Conservation (phyloP, 129 eudicot genomes). For the Flaveria brownii region DNA sequence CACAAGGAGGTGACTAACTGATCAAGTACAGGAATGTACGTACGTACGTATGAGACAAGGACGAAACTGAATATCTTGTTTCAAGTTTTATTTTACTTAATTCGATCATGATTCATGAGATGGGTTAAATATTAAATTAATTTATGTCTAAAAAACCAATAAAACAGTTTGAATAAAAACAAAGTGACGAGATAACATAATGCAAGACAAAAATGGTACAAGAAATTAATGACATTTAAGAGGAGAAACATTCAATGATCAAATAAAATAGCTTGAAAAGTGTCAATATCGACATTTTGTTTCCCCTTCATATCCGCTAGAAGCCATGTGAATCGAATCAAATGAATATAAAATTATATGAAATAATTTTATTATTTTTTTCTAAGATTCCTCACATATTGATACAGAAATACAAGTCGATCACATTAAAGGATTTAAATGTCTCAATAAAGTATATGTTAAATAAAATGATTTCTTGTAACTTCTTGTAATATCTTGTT, state of each 20-base stretch:
- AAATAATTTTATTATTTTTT: slow-evolving; percentile 5
- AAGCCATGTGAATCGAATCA: slow-evolving; percentile 40
- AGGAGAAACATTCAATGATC: slow-evolving; percentile 36
- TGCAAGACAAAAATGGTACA: slow-evolving; percentile 7
- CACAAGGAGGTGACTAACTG: neutral
- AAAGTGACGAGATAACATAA: neutral
- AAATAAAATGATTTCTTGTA: too few species aligned
- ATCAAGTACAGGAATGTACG: neutral
- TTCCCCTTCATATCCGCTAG: slow-evolving; percentile 45
- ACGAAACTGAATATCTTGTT: neutral
- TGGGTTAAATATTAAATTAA: neutral
- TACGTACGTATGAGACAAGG: neutral
- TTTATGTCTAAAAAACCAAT: neutral
- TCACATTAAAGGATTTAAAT: too few species aligned
- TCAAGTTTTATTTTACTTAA: neutral
- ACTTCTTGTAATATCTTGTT: too few species aligned
- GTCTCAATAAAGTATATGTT: too few species aligned
- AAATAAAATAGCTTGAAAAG: slow-evolving; percentile 20
- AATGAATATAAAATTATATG: slow-evolving; percentile 13
- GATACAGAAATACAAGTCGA: too few species aligned
- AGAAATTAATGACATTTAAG: slow-evolving; percentile 14
- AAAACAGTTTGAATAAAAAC: neutral
- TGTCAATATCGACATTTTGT: slow-evolving; percentile 26
- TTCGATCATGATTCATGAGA: neutral
- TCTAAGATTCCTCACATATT: slow-evolving; percentile 9